phyloP scores from a whole-genome alignment of 164 flowering plant species.

The Buxus sempervirens region DNA sequence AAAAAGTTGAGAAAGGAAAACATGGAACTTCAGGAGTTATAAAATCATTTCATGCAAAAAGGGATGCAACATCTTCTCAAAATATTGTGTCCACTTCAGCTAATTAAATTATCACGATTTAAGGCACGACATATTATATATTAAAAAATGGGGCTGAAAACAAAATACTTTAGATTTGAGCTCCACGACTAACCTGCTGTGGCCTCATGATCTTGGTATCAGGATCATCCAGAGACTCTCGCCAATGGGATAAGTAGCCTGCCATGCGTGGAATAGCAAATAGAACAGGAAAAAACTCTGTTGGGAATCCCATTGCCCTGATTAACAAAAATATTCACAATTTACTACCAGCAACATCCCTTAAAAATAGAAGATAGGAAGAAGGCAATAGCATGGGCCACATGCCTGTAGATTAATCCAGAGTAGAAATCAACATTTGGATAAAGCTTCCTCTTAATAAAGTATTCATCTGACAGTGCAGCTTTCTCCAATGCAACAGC shows the following conservation, averaged over 20 bases:
- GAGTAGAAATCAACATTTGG: slow-evolving; percentile 99
- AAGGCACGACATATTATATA: too few relatives aligned
- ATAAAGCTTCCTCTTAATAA: slow-evolving; percentile 88
- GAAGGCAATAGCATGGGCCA: not conserved
- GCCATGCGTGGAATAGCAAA: slow-evolving; percentile 99
- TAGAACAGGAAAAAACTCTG: slow-evolving; percentile 91
- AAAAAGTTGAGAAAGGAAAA: too few relatives aligned
- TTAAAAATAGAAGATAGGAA: too few relatives aligned
- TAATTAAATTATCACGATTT: too few relatives aligned
- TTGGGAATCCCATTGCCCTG: slow-evolving; percentile 99
- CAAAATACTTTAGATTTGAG: not conserved
- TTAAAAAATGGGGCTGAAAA: not conserved
- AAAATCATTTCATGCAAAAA: too few relatives aligned
- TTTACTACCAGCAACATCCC: not conserved
- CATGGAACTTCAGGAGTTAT: too few relatives aligned
- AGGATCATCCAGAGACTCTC: slow-evolving; percentile 97
- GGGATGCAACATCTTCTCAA: too few relatives aligned
- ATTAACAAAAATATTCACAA: slow-evolving; percentile 6
- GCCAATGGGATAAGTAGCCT: slow-evolving; percentile 95
- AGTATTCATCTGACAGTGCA: slow-evolving; percentile 91
- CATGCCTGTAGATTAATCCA: slow-evolving; percentile 89
- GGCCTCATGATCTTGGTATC: slow-evolving; percentile 99
- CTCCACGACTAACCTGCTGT: slow-evolving; percentile 55
- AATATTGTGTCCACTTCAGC: too few relatives aligned
- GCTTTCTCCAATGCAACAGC: slow-evolving; percentile 99